Evolutionary conservation across 2,329 filamentous ascomycete genomes (phyloP), one percentile per base, ranked within the genome.

Genomic region (Trichophyton schoenleinii): DNA sequence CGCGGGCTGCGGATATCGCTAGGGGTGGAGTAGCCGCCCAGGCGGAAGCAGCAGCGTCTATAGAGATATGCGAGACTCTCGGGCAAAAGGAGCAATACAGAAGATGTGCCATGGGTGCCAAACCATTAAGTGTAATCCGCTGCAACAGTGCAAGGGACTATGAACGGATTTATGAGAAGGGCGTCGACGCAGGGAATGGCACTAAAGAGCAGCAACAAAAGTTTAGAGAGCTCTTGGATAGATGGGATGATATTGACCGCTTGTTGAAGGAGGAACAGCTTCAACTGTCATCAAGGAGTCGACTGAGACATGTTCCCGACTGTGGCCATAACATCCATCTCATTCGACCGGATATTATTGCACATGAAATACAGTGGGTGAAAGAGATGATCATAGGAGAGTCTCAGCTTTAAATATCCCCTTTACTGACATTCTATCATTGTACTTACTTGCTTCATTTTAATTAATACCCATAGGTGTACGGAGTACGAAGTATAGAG

Each of bases 311-410:
- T 62, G 18, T 75, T 36, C 63, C 67, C 8, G 70, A 73, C 18
- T 73, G 71, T 63, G 73, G 74, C 2, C 74, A 76, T 66, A 68
- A 75, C 66, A 67, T 76, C 8, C 70, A 75, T 62, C 58, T 74
- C 36, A 61, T 69, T 6, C 65, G 67, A 46, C 74, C 74, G 13
- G 74, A 75, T 48, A 65, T 72, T 18, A 66, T 77, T 57, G 72
- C 69, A 5, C 64, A 69, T 22, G 73, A 73, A 62, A 67, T 75
- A 7, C 60, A 60, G 46, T 76, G 73, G 74, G 73, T 73, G 38
- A 52, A 67, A 64, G 63, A 60, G 60, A 65, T 44, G 49, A 44
- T 55, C 38, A n/a, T 58, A 20, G 8, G 6, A 20, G 28, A 41
- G 13, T 13, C 44, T 8, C 22, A 53, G 13, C 49, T 20, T 8